Base-by-base conservation (phyloP, 495 filamentous ascomycete species). In the Podospora pseudoanserina region DNA sequence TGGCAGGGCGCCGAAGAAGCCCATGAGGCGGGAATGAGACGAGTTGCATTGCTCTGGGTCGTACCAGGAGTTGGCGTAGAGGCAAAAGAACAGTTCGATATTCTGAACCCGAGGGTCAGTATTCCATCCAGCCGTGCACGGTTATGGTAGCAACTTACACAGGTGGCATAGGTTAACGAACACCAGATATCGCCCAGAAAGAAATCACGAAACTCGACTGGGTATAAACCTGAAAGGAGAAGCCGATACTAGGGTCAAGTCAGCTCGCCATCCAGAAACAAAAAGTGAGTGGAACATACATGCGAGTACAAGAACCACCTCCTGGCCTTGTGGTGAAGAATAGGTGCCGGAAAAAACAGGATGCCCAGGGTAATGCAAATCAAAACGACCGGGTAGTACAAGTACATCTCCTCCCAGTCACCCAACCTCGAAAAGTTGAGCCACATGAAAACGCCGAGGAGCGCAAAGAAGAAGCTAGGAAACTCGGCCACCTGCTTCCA, bases 151-250 rank as follows among this genome's bases (percentile, higher is more conserved):
- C 1, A 5, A 87, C 92, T 83, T 84, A 96, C 92, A 27, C 92
- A 89, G 74, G 92, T 90, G 32, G 89, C 84, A 78, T 99, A 98
- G 7, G 93, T 95, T 64, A 93, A 86, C 5, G 95, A 98, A 76
- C 95, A 98, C 74, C 92, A 96, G 85, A 98, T 97, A 75, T 99
- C 95, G 18, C 95, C 95, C 0, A 98, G 84, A 77, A 97, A 99
- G 80, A 99, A 98, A 76, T 99, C 95, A 67, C 93, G 87, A 74
- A 98, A 99, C 76, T 97, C 95, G 20, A 99, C 95, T 11, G 91
- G 93, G 76, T 93, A 97, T 13, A 95, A 72, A 16, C 95, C 95
- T 19, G 95, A 91, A 23, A 92, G 83, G 60, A 96, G 79, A 28
- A 98, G 80, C 68, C 95, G 90, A 83, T 89, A 96, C 92, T 97